A percentile compares a stretch with the other conserved stretches of the same genome.
phyloP scores from a whole-genome alignment of 2,329 filamentous ascomycete species.

The Trichoderma sp. region DNA sequence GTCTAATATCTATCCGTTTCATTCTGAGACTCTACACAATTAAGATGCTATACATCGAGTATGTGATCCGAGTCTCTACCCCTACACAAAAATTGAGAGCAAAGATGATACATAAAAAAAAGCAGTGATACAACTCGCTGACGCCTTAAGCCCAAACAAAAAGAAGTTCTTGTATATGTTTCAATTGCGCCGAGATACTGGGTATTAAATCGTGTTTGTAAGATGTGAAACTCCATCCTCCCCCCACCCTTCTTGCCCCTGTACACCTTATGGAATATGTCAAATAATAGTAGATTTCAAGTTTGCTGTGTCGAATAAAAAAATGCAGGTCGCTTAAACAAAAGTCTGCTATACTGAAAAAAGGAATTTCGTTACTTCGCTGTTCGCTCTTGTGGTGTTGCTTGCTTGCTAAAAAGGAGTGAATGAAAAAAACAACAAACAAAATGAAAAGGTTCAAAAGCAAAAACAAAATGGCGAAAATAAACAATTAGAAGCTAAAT shows the following conservation, averaged over 20 bases:
- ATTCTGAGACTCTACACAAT: background rate
- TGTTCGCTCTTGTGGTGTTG: background rate
- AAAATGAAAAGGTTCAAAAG: background rate
- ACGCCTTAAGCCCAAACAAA: background rate
- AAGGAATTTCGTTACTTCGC: background rate
- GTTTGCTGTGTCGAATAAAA: background rate
- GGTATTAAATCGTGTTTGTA: background rate
- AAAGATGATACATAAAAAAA: background rate
- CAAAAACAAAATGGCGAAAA: background rate
- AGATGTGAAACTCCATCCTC: background rate
- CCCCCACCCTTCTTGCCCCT: background rate
- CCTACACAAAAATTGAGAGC: background rate
- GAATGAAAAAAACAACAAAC: background rate
- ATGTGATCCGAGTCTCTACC: background rate
- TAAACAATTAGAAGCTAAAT: constrained; percentile 50
- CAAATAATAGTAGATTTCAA: background rate
- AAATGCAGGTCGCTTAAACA: background rate
- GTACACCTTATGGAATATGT: background rate
- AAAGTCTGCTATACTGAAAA: background rate
- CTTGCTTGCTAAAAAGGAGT: background rate
- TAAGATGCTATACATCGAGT: background rate
- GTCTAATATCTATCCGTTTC: background rate
- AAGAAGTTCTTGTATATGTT: background rate
- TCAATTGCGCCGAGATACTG: background rate
- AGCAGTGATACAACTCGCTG: background rate